Conservation (phyloP, 2,329 filamentous ascomycete genomes). For the Exophiala sp. region DNA sequence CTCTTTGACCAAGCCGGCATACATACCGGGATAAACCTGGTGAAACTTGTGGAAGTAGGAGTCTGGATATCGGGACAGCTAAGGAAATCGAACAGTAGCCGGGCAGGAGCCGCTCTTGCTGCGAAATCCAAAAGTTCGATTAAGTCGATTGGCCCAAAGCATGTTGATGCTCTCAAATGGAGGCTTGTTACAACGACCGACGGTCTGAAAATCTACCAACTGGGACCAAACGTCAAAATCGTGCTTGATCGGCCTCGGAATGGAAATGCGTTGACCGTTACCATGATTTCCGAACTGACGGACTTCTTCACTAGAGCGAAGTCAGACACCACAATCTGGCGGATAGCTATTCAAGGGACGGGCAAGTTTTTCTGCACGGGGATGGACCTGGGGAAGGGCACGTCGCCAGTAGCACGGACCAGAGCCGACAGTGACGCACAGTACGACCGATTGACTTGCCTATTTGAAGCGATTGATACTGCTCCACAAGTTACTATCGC, state of each 20-base stretch:
- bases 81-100: conserved; percentile 61
- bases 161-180: conserved; percentile 22
- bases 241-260: conserved; percentile 37
- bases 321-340: conserved; percentile 31
- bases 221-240: conserved; percentile 28
- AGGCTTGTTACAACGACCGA: conserved; percentile 22
- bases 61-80: conserved; percentile 67
- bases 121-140: not conserved
- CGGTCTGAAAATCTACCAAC: conserved; percentile 31
- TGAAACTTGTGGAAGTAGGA: conserved; percentile 65
- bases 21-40: conserved; percentile 47
- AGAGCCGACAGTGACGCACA: conserved; percentile 23
- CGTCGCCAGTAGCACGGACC: conserved; percentile 30
- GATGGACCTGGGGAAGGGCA: conserved; percentile 22
- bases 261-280: conserved; percentile 39
- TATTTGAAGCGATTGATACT: conserved; percentile 40
- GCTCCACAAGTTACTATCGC: conserved; percentile 44
- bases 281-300: conserved; percentile 37
- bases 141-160: not conserved
- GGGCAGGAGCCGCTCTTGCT: conserved; percentile 58
- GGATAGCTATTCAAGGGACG: conserved; percentile 24
- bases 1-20: conserved; percentile 53
- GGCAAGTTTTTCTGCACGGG: conserved; percentile 26
- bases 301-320: conserved; percentile 29
- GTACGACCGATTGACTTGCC: conserved; percentile 16